These are phyloP conservation scores for Penstemon barbatus DNA, from an alignment of 257 asterid genomes.

Conservation along the genomic window DNA sequence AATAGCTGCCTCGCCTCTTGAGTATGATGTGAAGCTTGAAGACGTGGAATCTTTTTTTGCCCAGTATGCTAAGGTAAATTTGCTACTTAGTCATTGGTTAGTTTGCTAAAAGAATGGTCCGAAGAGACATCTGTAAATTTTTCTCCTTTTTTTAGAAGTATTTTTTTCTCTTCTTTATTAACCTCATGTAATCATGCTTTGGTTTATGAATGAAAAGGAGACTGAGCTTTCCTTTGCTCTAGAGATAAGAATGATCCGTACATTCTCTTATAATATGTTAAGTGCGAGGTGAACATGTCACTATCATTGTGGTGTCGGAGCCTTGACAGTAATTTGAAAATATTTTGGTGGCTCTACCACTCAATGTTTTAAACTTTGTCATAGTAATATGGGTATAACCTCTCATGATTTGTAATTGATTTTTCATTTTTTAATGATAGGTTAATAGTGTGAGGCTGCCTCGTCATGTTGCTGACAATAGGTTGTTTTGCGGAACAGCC, in stretches of 20 bases:
- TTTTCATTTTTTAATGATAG: constrained; percentile 38
- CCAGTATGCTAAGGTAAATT: constrained; percentile 63
- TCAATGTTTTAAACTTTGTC: neutral
- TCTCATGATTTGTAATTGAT: neutral
- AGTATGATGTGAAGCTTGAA: constrained; percentile 74
- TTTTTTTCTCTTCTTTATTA: neutral
- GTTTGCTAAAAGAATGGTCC: constrained; percentile 2
- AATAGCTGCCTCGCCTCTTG: constrained; percentile 85
- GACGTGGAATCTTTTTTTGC: constrained; percentile 73
- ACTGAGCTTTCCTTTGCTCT: neutral
- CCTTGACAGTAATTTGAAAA: neutral
- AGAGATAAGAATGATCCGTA: constrained; percentile 1
- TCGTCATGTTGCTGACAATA: constrained; percentile 88
- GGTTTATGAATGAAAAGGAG: neutral
- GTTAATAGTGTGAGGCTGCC: constrained; percentile 98
- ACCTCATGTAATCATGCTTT: neutral
- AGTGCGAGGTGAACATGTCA: neutral
- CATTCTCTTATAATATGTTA: neutral
- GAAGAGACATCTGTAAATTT: neutral
- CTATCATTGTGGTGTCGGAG: neutral
- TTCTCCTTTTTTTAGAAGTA: no score
- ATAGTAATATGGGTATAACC: neutral
- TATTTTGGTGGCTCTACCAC: neutral
- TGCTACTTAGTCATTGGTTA: neutral
- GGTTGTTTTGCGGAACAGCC: constrained; percentile 84